Conservation (phyloP, 2,329 filamentous ascomycete genomes). For the Epichloe bromicola region DNA sequence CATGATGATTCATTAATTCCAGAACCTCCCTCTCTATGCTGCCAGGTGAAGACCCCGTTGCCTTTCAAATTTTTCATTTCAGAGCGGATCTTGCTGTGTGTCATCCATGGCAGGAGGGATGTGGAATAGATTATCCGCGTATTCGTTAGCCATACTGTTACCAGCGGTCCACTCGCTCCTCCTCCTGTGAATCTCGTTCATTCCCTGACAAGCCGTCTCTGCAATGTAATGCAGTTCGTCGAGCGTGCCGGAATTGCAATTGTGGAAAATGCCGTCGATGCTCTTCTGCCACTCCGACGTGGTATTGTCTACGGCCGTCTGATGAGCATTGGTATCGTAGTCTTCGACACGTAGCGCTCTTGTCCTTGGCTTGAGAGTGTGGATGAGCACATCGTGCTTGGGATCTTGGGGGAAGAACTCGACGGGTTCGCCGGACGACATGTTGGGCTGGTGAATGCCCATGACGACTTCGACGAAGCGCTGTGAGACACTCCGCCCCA, state of each 20-base stretch:
- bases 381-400: slow-evolving; percentile 13
- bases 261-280: slow-evolving; percentile 31
- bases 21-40: no score
- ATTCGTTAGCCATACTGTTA: slow-evolving; percentile 19
- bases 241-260: slow-evolving; percentile 30
- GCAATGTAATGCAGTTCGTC: slow-evolving; percentile 31
- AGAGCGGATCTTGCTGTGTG: neutral
- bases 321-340: slow-evolving; percentile 24
- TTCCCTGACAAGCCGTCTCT: slow-evolving; percentile 29
- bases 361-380: slow-evolving; percentile 14
- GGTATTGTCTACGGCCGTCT: slow-evolving; percentile 23
- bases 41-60: no score
- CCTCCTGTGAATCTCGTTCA: slow-evolving; percentile 28
- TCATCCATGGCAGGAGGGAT: slow-evolving; percentile 5
- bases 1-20: neutral
- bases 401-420: slow-evolving; percentile 20
- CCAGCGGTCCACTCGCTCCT: slow-evolving; percentile 17
- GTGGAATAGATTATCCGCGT: slow-evolving; percentile 17
- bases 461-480: slow-evolving; percentile 33
- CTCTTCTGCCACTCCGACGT: slow-evolving; percentile 29
- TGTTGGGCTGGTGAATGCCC: slow-evolving; percentile 25
- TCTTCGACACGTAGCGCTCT: slow-evolving; percentile 17
- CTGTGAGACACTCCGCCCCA: slow-evolving; percentile 27
- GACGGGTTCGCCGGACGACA: slow-evolving; percentile 19
- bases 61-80: neutral